Evolutionary conservation across 257 asterid genomes (phyloP).

Genomic region (Nicotiana sylvestris): DNA sequence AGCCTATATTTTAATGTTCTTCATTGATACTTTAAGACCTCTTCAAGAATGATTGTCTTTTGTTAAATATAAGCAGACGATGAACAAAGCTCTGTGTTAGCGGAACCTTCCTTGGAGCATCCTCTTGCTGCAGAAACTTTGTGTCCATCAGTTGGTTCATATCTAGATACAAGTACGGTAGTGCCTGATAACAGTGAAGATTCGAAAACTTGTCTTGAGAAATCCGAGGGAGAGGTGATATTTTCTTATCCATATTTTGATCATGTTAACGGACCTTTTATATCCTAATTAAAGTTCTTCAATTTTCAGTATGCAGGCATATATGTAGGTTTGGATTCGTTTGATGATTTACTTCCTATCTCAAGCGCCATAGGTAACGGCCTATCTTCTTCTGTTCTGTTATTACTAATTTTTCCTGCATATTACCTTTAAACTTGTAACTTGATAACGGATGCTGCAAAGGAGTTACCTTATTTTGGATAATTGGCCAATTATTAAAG

Average conservation of each 20-base stretch:
- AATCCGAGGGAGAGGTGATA: conserved; percentile 49
- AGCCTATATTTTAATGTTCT: neutral
- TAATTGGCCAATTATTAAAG: neutral
- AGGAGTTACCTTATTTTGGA: conserved; percentile 5
- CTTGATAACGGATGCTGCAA: neutral
- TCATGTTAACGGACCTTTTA: neutral
- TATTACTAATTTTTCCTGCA: neutral
- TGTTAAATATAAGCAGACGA: conserved; percentile 15
- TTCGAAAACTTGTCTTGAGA: conserved; percentile 33
- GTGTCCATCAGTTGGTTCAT: conserved; percentile 14
- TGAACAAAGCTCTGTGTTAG: conserved; percentile 13
- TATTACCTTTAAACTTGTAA: neutral
- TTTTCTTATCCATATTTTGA: conserved; percentile 12
- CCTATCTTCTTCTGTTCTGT: neutral
- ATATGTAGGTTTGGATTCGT: conserved; percentile 37
- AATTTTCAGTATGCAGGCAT: conserved; percentile 45
- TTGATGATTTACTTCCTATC: conserved; percentile 38
- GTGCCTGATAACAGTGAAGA: conserved; percentile 27
- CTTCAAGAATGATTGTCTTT: conserved; percentile 3
- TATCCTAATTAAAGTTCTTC: conserved; percentile 18
- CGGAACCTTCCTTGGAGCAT: neutral
- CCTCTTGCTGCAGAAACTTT: conserved; percentile 15
- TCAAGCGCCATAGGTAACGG: conserved; percentile 27
- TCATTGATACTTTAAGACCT: neutral
- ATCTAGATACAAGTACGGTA: conserved; percentile 24